Percentiles rank a stretch among this genome's conserved stretches.
phyloP scores from a whole-genome alignment of 176 grass and related monocot genomes.

The Saccharum officinarum region DNA sequence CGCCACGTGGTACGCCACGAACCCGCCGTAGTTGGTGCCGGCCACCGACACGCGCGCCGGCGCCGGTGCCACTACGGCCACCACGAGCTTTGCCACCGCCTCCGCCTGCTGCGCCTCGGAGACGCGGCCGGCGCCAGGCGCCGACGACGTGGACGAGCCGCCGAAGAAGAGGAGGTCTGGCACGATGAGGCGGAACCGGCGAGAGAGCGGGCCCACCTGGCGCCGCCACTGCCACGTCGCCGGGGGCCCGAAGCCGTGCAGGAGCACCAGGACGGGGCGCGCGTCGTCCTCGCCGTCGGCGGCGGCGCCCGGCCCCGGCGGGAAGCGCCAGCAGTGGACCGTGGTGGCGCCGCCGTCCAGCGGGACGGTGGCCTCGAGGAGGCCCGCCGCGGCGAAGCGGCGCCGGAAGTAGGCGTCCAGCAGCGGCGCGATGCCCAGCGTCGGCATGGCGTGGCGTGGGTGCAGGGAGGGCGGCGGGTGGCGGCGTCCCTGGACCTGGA shows the following conservation, averaged over 20 bases:
- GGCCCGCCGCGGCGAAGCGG: slow-evolving; percentile 57
- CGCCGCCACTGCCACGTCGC: slow-evolving; percentile 74
- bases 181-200: slow-evolving; percentile 75
- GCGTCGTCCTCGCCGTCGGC: neutral
- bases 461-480: neutral
- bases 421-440: slow-evolving; percentile 46
- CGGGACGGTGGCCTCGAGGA: slow-evolving; percentile 38
- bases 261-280: slow-evolving; percentile 67
- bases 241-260: slow-evolving; percentile 76
- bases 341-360: slow-evolving; percentile 67
- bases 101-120: slow-evolving; percentile 74
- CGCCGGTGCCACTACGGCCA: neutral
- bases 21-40: slow-evolving; percentile 93
- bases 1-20: slow-evolving; percentile 81
- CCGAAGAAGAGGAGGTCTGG: slow-evolving; percentile 97
- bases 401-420: slow-evolving; percentile 51
- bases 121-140: slow-evolving; percentile 7
- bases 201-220: slow-evolving; percentile 59
- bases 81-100: slow-evolving; percentile 57
- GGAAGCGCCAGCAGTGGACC: slow-evolving; percentile 53
- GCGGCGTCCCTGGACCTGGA: neutral
- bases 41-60: slow-evolving; percentile 36
- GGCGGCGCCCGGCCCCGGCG: neutral
- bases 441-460: slow-evolving; percentile 18
- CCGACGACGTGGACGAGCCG: slow-evolving; percentile 43